Percentiles rank a stretch among this genome's conserved stretches.
Conservation (phyloP, 192 early-diverging fungal species). For the Rhizoclosmatium sp. region DNA sequence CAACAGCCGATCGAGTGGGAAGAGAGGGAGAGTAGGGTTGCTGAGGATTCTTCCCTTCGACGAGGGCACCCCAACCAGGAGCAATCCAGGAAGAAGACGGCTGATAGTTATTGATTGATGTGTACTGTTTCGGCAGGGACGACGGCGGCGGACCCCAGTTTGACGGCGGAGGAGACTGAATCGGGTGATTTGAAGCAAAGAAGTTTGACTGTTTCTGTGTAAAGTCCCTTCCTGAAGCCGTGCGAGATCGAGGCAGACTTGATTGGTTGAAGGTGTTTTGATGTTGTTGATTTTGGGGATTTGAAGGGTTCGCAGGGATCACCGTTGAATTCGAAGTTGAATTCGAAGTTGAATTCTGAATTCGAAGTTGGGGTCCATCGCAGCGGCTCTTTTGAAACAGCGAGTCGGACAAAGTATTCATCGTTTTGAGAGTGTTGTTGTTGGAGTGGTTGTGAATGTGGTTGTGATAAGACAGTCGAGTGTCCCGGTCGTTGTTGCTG, state of each 20-base stretch:
- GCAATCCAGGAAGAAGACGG: conserved; percentile 19
- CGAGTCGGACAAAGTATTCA: conserved; percentile 3
- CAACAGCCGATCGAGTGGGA: background rate
- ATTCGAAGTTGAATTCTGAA: background rate
- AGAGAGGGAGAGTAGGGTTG: background rate
- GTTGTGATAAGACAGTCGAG: background rate
- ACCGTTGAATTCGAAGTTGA: background rate
- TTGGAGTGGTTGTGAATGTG: background rate
- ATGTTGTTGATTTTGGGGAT: conserved; percentile 7
- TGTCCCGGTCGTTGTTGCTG: background rate
- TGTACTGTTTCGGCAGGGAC: background rate
- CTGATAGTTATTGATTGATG: conserved; percentile 31
- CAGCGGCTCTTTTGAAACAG: conserved; percentile 4
- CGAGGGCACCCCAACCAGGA: conserved; percentile 27
- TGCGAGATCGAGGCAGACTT: background rate
- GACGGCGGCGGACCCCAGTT: background rate
- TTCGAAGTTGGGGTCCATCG: conserved; percentile 9
- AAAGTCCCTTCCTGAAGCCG: too few species aligned
- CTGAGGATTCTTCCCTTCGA: background rate
- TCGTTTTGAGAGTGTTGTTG: too few species aligned
- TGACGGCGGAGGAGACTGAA: background rate
- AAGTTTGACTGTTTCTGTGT: too few species aligned
- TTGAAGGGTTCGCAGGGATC: background rate
- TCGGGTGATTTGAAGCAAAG: background rate
- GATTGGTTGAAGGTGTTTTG: background rate